Evolutionary conservation across 1,284 basidiomycete species (phyloP).

Genomic region (Xanthoconium separans): DNA sequence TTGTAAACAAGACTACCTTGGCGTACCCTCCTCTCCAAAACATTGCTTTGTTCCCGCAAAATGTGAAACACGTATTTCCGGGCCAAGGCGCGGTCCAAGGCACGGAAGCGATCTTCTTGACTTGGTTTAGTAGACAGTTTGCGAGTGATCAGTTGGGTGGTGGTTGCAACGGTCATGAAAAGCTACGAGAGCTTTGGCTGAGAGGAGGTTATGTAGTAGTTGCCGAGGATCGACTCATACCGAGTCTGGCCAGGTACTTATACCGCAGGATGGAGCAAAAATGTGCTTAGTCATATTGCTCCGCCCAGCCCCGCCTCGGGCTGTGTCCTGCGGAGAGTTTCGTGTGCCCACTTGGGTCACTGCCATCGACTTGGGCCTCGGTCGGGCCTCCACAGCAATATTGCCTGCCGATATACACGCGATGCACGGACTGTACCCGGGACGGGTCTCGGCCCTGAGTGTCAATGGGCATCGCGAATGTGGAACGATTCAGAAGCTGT

Average conservation of each 20-base stretch:
- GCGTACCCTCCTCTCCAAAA: slow-evolving; percentile 25
- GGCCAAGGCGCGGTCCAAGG: slow-evolving; percentile 33
- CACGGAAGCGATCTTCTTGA: slow-evolving; percentile 32
- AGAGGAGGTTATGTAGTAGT: background rate
- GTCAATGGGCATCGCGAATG: no score
- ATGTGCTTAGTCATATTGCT: no score
- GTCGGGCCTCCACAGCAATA: no score
- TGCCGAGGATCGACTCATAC: background rate
- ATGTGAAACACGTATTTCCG: slow-evolving; percentile 30
- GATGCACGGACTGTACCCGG: no score
- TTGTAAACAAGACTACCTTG: slow-evolving; percentile 34
- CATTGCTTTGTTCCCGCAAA: slow-evolving; percentile 24
- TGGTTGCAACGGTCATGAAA: slow-evolving; percentile 25
- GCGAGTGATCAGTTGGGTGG: slow-evolving; percentile 14
- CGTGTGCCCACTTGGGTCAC: no score
- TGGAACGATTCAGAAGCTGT: no score
- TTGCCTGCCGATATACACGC: no score
- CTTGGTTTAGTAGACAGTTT: slow-evolving; percentile 28
- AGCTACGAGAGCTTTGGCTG: background rate
- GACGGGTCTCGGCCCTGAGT: no score
- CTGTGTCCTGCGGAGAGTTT: no score
- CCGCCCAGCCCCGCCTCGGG: background rate
- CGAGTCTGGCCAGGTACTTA: background rate
- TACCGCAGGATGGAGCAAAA: no score
- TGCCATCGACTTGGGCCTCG: no score